Evolutionary conservation across 139 green algal genomes (phyloP), one percentile per base, ranked within the genome.

Genomic region (Asterochloris sp.): DNA sequence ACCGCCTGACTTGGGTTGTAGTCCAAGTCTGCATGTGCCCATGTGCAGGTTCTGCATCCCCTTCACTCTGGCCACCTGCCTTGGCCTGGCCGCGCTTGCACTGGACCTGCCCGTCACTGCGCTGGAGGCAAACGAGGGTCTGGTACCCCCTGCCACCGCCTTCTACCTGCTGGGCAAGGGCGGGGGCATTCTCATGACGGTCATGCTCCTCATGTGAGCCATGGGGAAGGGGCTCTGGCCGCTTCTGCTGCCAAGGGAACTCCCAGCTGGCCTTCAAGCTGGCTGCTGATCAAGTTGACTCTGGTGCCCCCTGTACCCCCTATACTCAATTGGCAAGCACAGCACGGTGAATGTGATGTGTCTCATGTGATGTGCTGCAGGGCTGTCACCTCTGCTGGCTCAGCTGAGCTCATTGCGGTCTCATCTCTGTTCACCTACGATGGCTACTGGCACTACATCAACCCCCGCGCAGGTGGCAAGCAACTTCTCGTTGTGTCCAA

Each of bases 1-100:
- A 13, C 73, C 73, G 0, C 73, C 13, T 17, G 28, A 14, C 12
- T 62, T 76, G 71, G 21, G 11, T 27, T 76, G 24, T 1, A 17
- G 23, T n/a, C 19, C 15, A 54, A 76, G 19, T 63, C 47, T 64
- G 11, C 15, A 13, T 79, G 16, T 38, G 69, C 28, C 21, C 0
- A 47, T 38, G 24, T 95, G 92, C 85, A 97, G 95, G 95, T 98
- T 98, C 89, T 93, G 93, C 79, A 95, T 98, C 82, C 95, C 95
- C 71, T 98, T 98, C 90, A 94, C 95, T 13, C 89, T 98, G 81
- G 95, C 95, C 62, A 98, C 95, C 68, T 90, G 92, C 82, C 88
- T 98, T 77, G 95, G 95, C 60, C 89, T 98, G 15, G 94, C 88
- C 62, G 91, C 93, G 13, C 83, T 92, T 24, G 95, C 95, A 19